Evolutionary conservation across 495 filamentous ascomycete genomes (phyloP).

Genomic region (Hypoxylon crocopeplum): DNA sequence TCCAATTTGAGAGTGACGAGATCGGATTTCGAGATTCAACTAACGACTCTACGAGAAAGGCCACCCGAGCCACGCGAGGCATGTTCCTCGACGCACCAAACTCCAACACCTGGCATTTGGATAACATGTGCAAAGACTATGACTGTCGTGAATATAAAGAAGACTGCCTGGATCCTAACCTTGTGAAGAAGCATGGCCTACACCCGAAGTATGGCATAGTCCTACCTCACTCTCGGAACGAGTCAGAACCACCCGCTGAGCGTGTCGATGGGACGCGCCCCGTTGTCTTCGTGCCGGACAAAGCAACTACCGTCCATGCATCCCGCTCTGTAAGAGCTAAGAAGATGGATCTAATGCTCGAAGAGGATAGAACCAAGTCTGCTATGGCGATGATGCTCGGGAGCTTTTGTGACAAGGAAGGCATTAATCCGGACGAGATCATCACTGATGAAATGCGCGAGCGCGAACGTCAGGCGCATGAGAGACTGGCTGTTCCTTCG

Average conservation of each 20-base stretch:
- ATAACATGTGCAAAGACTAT: constrained; percentile 50
- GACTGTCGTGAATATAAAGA: constrained; percentile 49
- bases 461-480: constrained; percentile 34
- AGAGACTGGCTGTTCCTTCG: constrained; percentile 15
- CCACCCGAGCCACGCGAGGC: constrained; percentile 48
- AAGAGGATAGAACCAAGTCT: constrained; percentile 26
- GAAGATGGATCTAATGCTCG: constrained; percentile 40
- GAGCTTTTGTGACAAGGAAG: constrained; percentile 41
- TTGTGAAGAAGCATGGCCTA: constrained; percentile 50
- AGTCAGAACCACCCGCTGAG: constrained; percentile 41
- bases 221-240: constrained; percentile 47
- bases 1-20: constrained; percentile 49
- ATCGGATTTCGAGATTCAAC: constrained; percentile 60
- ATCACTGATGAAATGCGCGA: constrained; percentile 42
- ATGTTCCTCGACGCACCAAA: constrained; percentile 49
- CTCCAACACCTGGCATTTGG: constrained; percentile 50
- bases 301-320: constrained; percentile 43
- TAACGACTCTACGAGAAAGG: constrained; percentile 50
- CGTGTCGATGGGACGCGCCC: constrained; percentile 45
- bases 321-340: constrained; percentile 48
- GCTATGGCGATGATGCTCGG: constrained; percentile 27
- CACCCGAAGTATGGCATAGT: constrained; percentile 53
- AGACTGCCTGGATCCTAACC: constrained; percentile 48
- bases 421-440: constrained; percentile 45
- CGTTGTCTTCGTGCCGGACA: constrained; percentile 45